Conservation (phyloP, 768 basidiomycete species). For the Termitomyces sp. region DNA sequence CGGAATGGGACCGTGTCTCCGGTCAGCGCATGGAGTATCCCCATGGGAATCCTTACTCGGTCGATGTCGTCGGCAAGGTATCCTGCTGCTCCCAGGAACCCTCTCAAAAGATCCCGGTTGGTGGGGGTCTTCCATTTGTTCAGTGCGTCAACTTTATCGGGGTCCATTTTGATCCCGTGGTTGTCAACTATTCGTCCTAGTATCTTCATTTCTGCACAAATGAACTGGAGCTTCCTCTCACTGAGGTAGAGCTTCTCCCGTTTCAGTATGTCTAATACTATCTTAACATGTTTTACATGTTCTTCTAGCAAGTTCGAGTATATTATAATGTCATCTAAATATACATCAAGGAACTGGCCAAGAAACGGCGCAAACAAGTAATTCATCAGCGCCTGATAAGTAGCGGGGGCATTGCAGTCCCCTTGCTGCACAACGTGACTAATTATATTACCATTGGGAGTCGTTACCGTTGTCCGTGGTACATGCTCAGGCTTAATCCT, state of each 20-base stretch:
- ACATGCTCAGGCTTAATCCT: background rate
- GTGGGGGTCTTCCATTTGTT: background rate
- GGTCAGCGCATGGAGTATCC: background rate
- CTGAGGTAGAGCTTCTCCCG: background rate
- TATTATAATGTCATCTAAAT: background rate
- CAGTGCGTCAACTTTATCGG: background rate
- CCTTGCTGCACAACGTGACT: background rate
- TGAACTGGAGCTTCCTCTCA: background rate
- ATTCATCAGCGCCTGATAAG: background rate
- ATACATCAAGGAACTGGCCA: background rate
- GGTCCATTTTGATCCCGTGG: background rate
- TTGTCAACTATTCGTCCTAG: background rate
- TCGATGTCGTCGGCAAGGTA: background rate
- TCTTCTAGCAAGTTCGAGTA: background rate
- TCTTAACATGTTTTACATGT: background rate
- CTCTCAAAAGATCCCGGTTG: background rate
- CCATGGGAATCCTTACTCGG: background rate
- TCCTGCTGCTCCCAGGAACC: background rate
- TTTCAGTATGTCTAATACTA: background rate
- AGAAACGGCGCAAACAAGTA: background rate
- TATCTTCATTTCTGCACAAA: background rate
- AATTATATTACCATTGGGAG: background rate
- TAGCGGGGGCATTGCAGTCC: background rate
- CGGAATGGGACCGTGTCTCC: background rate
- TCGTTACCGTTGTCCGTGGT: background rate